Evolutionary conservation across 2,329 filamentous ascomycete genomes (phyloP).

Genomic region (Plectosphaerella plurivora): DNA sequence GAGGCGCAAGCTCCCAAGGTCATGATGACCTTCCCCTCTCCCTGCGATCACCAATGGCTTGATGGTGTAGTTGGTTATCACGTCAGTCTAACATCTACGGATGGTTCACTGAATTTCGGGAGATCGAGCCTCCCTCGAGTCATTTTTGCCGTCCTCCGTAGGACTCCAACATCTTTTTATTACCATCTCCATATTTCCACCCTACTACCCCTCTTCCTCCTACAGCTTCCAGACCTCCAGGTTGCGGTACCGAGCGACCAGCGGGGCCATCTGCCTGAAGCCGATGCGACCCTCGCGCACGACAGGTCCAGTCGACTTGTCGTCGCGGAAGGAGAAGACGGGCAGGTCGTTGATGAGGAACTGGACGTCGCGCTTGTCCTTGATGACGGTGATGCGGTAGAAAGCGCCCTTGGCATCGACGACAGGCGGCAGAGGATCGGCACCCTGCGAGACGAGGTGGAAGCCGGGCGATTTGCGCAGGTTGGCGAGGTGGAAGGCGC

Average conservation of each 20-base stretch:
- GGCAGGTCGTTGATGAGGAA: slow-evolving; percentile 22
- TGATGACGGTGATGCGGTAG: slow-evolving; percentile 23
- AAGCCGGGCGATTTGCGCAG: slow-evolving; percentile 24
- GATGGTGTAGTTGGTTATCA: slow-evolving; percentile 41
- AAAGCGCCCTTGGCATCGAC: slow-evolving; percentile 21
- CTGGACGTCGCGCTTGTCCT: slow-evolving; percentile 20
- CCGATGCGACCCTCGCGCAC: slow-evolving; percentile 19
- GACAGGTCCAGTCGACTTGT: slow-evolving; percentile 20
- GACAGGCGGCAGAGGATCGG: slow-evolving; percentile 22
- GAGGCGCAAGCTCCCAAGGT: too few relatives aligned
- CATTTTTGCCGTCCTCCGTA: too few relatives aligned
- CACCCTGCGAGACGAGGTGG: slow-evolving; percentile 19
- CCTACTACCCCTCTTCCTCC: neutral
- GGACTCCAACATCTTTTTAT: too few relatives aligned
- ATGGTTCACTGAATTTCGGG: too few relatives aligned
- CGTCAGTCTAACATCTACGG: slow-evolving; percentile 37
- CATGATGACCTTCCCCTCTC: too few relatives aligned
- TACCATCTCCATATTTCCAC: too few relatives aligned
- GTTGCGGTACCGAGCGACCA: slow-evolving; percentile 22
- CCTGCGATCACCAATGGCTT: neutral
- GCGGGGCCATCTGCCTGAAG: slow-evolving; percentile 24
- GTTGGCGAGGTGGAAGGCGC: slow-evolving; percentile 22
- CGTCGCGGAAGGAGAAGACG: slow-evolving; percentile 21
- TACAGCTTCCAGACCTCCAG: slow-evolving; percentile 23
- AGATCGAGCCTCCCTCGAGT: too few relatives aligned